phyloP scores from a whole-genome alignment of 441 rosid genomes.

The Adansonia grandidieri region DNA sequence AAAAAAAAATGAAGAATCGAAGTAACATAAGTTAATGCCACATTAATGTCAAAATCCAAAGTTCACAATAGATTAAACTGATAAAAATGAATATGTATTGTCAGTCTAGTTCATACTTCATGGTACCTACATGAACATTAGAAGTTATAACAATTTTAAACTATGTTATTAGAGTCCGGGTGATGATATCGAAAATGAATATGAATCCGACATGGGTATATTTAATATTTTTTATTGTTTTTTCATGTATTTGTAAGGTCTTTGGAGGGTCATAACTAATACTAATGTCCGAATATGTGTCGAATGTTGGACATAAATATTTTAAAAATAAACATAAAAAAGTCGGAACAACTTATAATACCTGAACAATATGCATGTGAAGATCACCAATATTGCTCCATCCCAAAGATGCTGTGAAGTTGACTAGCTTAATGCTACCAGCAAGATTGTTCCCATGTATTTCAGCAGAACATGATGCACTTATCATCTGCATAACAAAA shows the following conservation, averaged over 20 bases:
- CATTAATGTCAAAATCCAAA: slow-evolving; percentile 37
- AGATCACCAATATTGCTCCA: slow-evolving; percentile 64
- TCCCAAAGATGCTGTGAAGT: slow-evolving; percentile 50
- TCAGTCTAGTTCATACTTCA: not conserved
- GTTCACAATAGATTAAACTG: not conserved
- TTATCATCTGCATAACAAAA: slow-evolving; percentile 50
- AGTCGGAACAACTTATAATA: slow-evolving; percentile 19
- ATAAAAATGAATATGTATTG: not conserved
- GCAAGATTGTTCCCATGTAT: slow-evolving; percentile 54
- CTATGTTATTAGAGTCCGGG: too few species aligned
- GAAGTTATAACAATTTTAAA: not conserved
- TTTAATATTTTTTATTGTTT: too few species aligned
- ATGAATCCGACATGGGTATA: too few species aligned
- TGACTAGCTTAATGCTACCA: slow-evolving; percentile 51
- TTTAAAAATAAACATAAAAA: too few species aligned
- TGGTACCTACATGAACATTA: not conserved
- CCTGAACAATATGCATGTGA: slow-evolving; percentile 57
- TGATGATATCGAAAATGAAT: too few species aligned
- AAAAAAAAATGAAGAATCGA: too few species aligned
- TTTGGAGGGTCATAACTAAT: too few species aligned
- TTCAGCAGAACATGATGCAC: slow-evolving; percentile 55
- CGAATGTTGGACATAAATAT: too few species aligned
- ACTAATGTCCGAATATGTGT: too few species aligned
- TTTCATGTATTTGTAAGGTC: too few species aligned
- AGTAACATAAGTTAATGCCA: not conserved